Percentiles rank a stretch among this genome's conserved stretches.
Conservation (phyloP, 139 green algal genomes). For the Parachlorella kessleri region DNA sequence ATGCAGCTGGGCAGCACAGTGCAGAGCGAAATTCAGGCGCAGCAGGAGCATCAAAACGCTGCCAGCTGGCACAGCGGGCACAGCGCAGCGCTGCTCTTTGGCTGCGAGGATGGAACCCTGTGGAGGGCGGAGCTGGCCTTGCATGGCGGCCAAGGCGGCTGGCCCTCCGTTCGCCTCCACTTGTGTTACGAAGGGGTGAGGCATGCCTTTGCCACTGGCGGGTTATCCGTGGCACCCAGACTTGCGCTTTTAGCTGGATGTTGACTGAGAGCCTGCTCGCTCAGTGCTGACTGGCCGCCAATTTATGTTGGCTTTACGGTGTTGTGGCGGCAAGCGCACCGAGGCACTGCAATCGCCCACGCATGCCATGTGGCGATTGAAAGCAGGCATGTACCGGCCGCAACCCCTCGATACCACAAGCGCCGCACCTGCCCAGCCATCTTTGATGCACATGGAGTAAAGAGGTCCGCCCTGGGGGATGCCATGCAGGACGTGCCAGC, state of each 20-base stretch:
- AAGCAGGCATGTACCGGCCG: not conserved
- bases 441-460: too few species aligned
- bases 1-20: not conserved
- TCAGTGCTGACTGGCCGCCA: too few species aligned
- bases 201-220: too few species aligned
- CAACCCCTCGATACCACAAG: too few species aligned
- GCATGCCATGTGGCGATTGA: not conserved
- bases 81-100: not conserved
- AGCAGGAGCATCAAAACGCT: not conserved
- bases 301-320: not conserved
- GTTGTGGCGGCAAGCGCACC: not conserved
- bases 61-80: not conserved
- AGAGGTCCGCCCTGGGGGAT: not conserved
- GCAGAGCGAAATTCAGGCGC: not conserved
- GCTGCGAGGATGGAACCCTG: not conserved
- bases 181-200: not conserved
- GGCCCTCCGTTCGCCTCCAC: not conserved
- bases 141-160: not conserved
- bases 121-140: not conserved
- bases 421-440: too few species aligned
- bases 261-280: not conserved
- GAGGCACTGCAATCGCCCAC: not conserved
- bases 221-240: too few species aligned
- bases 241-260: not conserved
- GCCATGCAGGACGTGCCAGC: not conserved